phyloP scores from a whole-genome alignment of 2,329 filamentous ascomycete genomes.

The Niveomyces coronatus region DNA sequence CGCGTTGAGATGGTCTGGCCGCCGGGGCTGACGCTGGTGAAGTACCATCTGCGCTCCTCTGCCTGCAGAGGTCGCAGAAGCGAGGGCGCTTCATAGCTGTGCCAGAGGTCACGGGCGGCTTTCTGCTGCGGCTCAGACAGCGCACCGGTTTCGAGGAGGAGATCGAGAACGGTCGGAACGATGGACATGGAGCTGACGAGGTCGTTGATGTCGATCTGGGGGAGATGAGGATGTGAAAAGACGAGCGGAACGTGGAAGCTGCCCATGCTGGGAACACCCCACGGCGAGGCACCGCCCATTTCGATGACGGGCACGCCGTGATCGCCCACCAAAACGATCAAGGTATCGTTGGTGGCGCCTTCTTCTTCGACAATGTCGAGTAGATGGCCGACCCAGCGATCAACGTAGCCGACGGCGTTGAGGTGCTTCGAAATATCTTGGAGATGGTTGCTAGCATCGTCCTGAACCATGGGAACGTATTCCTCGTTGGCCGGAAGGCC shows the following conservation, averaged over 20 bases:
- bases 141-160: conserved; percentile 23
- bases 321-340: conserved; percentile 24
- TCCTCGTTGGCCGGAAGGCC: conserved; percentile 18
- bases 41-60: conserved; percentile 19
- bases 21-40: conserved; percentile 23
- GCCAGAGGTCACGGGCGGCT: conserved; percentile 18
- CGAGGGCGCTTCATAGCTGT: conserved; percentile 25
- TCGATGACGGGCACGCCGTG: conserved; percentile 24
- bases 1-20: conserved; percentile 22
- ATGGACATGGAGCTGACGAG: conserved; percentile 23
- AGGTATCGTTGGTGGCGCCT: conserved; percentile 22
- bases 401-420: conserved; percentile 23
- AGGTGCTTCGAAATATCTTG: conserved; percentile 24
- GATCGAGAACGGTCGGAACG: conserved; percentile 24
- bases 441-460: conserved; percentile 14
- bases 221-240: conserved; percentile 23
- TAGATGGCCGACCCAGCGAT: conserved; percentile 22
- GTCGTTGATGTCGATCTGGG: conserved; percentile 20
- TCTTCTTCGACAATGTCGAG: conserved; percentile 21
- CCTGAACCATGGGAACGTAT: conserved; percentile 17
- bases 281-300: conserved; percentile 20
- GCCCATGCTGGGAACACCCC: conserved; percentile 23
- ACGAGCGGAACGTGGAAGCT: conserved; percentile 23
- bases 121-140: conserved; percentile 17
- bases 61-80: conserved; percentile 19